These are phyloP conservation scores for Fomes fomentarius DNA, from an alignment of 1,284 basidiomycete species.

Conservation along the genomic window DNA sequence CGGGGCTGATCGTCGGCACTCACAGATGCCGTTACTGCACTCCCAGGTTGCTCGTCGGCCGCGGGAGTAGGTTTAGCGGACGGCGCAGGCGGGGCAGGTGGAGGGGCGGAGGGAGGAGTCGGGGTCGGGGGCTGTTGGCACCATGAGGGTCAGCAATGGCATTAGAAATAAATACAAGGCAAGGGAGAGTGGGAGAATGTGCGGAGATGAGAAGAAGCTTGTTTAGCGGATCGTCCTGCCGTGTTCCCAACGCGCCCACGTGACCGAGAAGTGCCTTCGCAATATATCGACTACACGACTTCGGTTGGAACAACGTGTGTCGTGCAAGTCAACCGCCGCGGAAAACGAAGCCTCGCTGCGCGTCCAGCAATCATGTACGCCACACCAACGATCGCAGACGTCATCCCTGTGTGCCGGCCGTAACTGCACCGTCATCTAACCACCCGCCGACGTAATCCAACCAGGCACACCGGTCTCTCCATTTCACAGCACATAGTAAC, in stretches of 20 bases:
- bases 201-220: constrained; percentile 19
- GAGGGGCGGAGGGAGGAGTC: not conserved
- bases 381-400: constrained; percentile 1
- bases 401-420: constrained; percentile 9
- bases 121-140: constrained; percentile 19
- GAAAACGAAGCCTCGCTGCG: not conserved
- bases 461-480: not conserved
- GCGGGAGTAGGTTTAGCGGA: not conserved
- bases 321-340: constrained; percentile 6
- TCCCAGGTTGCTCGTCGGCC: not conserved
- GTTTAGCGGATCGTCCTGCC: constrained; percentile 14
- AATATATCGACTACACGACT: too few species aligned
- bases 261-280: too few species aligned
- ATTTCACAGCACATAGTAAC: not conserved
- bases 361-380: not conserved
- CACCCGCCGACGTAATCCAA: constrained; percentile 14
- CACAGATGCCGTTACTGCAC: too few species aligned
- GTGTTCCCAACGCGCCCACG: constrained; percentile 24
- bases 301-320: too few species aligned
- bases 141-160: constrained; percentile 16
- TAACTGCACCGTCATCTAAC: constrained; percentile 4
- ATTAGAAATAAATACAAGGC: constrained; percentile 19
- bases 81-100: not conserved
- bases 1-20: not conserved
- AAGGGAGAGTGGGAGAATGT: constrained; percentile 13